These are phyloP conservation scores for Blepharisma stoltei DNA, from an alignment of 73 alveolate species.

Conservation along the genomic window DNA sequence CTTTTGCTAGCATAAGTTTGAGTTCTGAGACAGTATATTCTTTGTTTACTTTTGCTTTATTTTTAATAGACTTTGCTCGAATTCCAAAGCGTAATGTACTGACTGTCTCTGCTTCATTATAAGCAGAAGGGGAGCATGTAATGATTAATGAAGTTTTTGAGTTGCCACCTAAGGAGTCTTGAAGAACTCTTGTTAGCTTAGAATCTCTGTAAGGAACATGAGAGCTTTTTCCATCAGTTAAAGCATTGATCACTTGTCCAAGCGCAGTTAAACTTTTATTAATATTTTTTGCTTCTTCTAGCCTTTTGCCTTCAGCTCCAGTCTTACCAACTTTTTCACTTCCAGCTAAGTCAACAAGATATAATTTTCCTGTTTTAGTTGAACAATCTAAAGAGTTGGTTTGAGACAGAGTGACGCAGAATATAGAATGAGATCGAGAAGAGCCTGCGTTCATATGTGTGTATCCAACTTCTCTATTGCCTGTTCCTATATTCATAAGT, in stretches of 20 bases:
- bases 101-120: slow-evolving; percentile 87
- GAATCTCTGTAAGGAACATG: slow-evolving; percentile 96
- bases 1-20: slow-evolving; percentile 38
- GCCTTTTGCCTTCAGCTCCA: slow-evolving; percentile 74
- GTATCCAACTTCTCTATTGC: slow-evolving; percentile 92
- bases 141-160: slow-evolving; percentile 90
- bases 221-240: slow-evolving; percentile 31
- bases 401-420: slow-evolving; percentile 81
- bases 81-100: slow-evolving; percentile 91
- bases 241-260: slow-evolving; percentile 74
- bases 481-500: slow-evolving; percentile 88
- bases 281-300: slow-evolving; percentile 87
- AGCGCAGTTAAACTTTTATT: slow-evolving; percentile 82
- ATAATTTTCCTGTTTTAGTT: slow-evolving; percentile 85
- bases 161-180: slow-evolving; percentile 94
- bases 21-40: slow-evolving; percentile 72
- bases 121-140: slow-evolving; percentile 68
- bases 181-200: slow-evolving; percentile 89
- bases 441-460: slow-evolving; percentile 96
- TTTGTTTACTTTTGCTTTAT: slow-evolving; percentile 68
- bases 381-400: slow-evolving; percentile 82
- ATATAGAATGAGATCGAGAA: slow-evolving; percentile 91
- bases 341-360: slow-evolving; percentile 89
- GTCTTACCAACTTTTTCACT: slow-evolving; percentile 81
- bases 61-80: slow-evolving; percentile 94